Percentiles rank a stretch among this genome's conserved stretches.
Conservation (phyloP, 257 asterid genomes). For the Nicotiana benthamiana region DNA sequence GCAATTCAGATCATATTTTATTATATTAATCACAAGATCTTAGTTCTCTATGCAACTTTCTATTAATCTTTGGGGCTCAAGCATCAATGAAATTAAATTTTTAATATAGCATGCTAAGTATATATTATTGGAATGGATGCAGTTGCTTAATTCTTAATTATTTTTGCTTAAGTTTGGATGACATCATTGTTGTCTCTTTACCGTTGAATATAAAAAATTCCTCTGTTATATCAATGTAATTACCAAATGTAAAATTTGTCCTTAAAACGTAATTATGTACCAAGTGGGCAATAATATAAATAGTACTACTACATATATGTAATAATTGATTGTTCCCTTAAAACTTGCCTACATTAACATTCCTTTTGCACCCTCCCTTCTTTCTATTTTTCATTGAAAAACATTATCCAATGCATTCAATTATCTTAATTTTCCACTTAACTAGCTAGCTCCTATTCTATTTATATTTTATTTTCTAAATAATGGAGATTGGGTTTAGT, state of each 20-base stretch:
- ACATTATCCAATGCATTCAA: neutral
- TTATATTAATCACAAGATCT: neutral
- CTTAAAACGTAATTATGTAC: neutral
- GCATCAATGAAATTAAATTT: neutral
- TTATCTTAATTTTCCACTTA: neutral
- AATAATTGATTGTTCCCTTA: constrained; percentile 1
- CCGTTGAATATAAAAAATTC: neutral
- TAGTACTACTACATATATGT: neutral
- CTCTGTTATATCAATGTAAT: neutral
- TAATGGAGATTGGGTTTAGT: no score
- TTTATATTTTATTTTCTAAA: neutral
- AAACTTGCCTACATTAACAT: constrained; percentile 5
- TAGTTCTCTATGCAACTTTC: neutral
- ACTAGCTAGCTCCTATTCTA: neutral
- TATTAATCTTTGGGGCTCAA: neutral
- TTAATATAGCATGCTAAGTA: neutral
- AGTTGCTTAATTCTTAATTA: neutral
- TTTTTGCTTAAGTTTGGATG: neutral
- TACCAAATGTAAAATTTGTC: constrained; percentile 3
- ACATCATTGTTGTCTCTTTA: neutral
- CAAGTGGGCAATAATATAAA: constrained; percentile 1
- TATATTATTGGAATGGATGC: neutral
- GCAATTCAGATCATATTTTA: neutral
- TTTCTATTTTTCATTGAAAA: neutral
- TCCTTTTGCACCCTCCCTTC: neutral